These are phyloP conservation scores for Diaporthe amygdali DNA, from an alignment of 2,329 filamentous ascomycete genomes.

Conservation along the genomic window DNA sequence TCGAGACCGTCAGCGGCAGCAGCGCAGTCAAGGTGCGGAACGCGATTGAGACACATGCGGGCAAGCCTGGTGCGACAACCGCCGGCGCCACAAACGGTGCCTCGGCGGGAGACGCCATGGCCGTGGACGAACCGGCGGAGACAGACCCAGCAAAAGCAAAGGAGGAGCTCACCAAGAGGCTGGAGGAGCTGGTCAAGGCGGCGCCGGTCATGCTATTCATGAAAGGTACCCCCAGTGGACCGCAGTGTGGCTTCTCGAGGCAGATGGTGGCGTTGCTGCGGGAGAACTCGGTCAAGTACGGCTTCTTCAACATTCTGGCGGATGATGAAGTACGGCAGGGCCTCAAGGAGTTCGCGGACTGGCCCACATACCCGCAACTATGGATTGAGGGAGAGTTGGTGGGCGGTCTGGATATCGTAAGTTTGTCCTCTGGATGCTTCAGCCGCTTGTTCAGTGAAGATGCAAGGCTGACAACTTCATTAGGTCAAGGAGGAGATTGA, in stretches of 20 bases:
- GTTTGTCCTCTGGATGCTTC: slow-evolving; percentile 41
- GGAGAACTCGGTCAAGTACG: slow-evolving; percentile 92
- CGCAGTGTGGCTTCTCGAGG: slow-evolving; percentile 94
- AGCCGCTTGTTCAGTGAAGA: neutral
- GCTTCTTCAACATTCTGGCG: slow-evolving; percentile 98
- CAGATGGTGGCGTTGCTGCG: slow-evolving; percentile 86
- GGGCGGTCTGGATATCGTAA: slow-evolving; percentile 93
- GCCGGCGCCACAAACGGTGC: slow-evolving; percentile 30
- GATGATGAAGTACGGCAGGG: slow-evolving; percentile 97
- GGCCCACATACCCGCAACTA: slow-evolving; percentile 96
- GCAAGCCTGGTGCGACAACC: slow-evolving; percentile 46
- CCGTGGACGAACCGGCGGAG: slow-evolving; percentile 36
- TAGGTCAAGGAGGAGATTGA: slow-evolving; percentile 94
- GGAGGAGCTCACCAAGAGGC: slow-evolving; percentile 82
- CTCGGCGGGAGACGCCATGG: slow-evolving; percentile 36
- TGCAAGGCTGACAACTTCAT: neutral
- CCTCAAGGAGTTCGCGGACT: slow-evolving; percentile 96
- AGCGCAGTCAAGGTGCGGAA: slow-evolving; percentile 85
- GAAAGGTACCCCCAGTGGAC: slow-evolving; percentile 97
- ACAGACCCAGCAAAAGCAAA: slow-evolving; percentile 66
- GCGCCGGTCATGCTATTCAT: slow-evolving; percentile 99
- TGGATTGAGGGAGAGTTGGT: slow-evolving; percentile 92
- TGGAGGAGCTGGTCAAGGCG: slow-evolving; percentile 88
- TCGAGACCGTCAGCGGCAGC: slow-evolving; percentile 89
- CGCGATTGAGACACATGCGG: slow-evolving; percentile 83